Evolutionary conservation across 345 rosid species (phyloP), one percentile per base, ranked within the genome.

Genomic region (Syzygium oleosum): DNA sequence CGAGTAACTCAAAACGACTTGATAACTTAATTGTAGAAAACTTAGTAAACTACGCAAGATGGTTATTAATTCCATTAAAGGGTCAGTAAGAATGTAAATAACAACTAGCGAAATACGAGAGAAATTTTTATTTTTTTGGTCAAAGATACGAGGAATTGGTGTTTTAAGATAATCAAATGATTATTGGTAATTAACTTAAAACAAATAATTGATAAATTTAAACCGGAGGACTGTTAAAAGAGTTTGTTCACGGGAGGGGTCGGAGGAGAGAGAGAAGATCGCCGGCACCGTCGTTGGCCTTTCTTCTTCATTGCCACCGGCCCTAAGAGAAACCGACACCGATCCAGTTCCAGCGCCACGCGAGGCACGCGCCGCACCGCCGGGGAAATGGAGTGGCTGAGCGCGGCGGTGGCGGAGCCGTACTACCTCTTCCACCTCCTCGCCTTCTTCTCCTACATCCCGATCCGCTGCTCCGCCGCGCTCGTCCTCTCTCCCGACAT

Each of bases 391-490:
- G 94, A 91, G 87, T 88, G 84, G 92, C 85, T 93, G 89, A 94
- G 92, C 88, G 88, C 87, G 88, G 84, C 92, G 90, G 93, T 94
- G 31, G 92, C 96, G 51, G 97, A 97, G 91, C 96, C 99, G 5
- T 94, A 93, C 85, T 96, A 94, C 65, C 91, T 95, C 86, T 91
- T 85, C 88, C 97, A 97, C 91, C 93, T 94, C 89, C 90, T 96
- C 87, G 92, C 95, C 85, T 94, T 95, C 91, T 96, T 97, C 93
- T 92, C 97, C 53, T 96, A 96, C 88, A 86, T 95, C 54, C 92
- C 94, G 59, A 88, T 95, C 86, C 99, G 98, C 89, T 89, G 52
- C 91, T 93, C 96, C 49, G 89, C 93, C 16, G 54, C 93, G 51
- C 56, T 79, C 17, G 52, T 90, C n/a, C 93, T 93, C 89, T 89